Percentiles rank a stretch among this genome's conserved stretches.
Conservation (phyloP, 1,139 yeast species). For the Lodderomyces jiufengensis region DNA sequence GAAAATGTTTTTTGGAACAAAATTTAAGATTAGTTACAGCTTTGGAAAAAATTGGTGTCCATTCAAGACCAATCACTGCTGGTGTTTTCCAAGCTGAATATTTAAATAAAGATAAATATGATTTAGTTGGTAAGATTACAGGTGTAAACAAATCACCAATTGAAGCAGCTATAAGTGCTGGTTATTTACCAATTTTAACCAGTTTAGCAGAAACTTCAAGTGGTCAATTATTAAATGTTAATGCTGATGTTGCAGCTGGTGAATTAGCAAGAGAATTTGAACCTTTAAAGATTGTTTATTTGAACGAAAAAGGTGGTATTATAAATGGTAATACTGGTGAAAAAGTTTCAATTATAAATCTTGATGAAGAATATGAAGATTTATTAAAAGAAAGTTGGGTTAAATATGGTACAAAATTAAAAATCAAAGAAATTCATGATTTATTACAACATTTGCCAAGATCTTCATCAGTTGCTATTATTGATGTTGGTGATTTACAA, state of each 20-base stretch:
- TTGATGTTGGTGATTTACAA: constrained; percentile 90
- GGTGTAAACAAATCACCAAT: constrained; percentile 86
- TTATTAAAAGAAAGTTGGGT: constrained; percentile 95
- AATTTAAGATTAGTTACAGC: constrained; percentile 94
- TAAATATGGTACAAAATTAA: constrained; percentile 95
- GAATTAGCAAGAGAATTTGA: constrained; percentile 95
- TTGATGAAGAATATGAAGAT: constrained; percentile 93
- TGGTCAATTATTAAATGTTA: constrained; percentile 94
- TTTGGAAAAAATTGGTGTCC: constrained; percentile 91
- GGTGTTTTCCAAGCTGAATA: constrained; percentile 96
- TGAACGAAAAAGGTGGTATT: constrained; percentile 97
- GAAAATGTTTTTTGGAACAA: constrained; percentile 92
- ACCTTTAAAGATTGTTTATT: constrained; percentile 92
- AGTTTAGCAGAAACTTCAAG: constrained; percentile 94
- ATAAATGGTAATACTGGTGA: constrained; percentile 90
- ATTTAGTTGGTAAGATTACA: constrained; percentile 86
- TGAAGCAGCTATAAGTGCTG: constrained; percentile 93
- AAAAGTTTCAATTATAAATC: constrained; percentile 81
- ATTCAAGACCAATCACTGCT: constrained; percentile 97
- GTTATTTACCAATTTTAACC: constrained; percentile 93
- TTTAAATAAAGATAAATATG: constrained; percentile 84
- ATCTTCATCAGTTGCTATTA: constrained; percentile 96
- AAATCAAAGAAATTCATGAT: constrained; percentile 94
- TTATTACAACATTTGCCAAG: constrained; percentile 90
- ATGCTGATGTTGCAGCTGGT: constrained; percentile 99